Base-by-base conservation (phyloP, 2,329 filamentous ascomycete genomes). In the Trichoderma asperellum region DNA sequence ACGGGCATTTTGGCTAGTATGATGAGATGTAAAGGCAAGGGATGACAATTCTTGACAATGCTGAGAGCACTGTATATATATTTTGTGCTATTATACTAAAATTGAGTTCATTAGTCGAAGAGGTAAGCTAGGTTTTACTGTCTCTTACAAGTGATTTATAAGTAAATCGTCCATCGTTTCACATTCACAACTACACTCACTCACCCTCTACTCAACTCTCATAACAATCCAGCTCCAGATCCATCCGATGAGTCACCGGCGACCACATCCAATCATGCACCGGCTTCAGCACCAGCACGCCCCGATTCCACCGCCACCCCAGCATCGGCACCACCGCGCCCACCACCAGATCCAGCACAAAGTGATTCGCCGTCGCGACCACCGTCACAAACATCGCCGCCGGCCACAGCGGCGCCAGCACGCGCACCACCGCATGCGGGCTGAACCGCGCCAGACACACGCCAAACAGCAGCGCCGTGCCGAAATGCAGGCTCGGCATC, bases 271-370 rank as follows among this genome's bases (percentile, higher is more conserved):
- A 66, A 2, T 66, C 63, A 53, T 66, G 63, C 37, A 66, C 14
- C 7, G 35, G 18, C 52, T 49, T 56, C 27, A 66, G 18, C 52
- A 66, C 52, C 63, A 66, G n/a, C 29, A 66, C 5, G 37, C 52
- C 63, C n/a, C 63, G 57, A 8, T 66, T 66, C 63, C 63, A 66
- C 18, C 53, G 43, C 63, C 63, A 66, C 11, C 52, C 63, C 27
- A 66, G 10, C 5, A 47, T 14, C 53, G 63, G 53, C 53, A 66
- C 53, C 27, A 66, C 6, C 12, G 52, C 63, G 1, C 63, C 63
- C 11, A 47, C 63, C 14, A 47, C 52, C 7, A 58, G 18, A 32
- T 66, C 63, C 37, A 66, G 53, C 35, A 66, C 37, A 8, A 66
- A 66, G 4, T 66, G 63, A 5, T 66, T 66, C 37, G 63, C 63